Percentiles rank a stretch among this genome's conserved stretches.
phyloP scores from a whole-genome alignment of 2,329 filamentous ascomycete genomes.

The Hypomyces perniciosus region DNA sequence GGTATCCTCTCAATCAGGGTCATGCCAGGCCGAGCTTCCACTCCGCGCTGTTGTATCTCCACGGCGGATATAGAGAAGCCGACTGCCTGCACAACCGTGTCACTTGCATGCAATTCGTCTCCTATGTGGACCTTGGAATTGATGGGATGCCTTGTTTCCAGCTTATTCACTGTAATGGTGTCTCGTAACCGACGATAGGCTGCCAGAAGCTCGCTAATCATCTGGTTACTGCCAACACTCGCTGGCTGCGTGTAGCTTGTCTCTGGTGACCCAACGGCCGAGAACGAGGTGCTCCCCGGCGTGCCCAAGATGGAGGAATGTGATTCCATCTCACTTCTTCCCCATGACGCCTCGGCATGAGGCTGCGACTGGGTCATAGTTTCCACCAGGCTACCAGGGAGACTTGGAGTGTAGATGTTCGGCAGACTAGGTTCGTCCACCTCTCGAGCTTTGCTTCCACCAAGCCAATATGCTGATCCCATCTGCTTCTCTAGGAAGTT shows the following conservation, averaged over 20 bases:
- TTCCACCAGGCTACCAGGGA: slow-evolving; percentile 33
- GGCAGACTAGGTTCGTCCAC: slow-evolving; percentile 25
- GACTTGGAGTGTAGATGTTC: slow-evolving; percentile 29
- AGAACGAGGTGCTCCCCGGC: slow-evolving; percentile 38
- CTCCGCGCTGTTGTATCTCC: slow-evolving; percentile 86
- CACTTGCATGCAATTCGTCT: slow-evolving; percentile 47
- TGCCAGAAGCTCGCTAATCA: slow-evolving; percentile 49
- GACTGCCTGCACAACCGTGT: slow-evolving; percentile 59
- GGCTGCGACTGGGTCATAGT: slow-evolving; percentile 31
- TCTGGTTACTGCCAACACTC: slow-evolving; percentile 13
- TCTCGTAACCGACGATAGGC: slow-evolving; percentile 57
- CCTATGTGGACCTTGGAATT: slow-evolving; percentile 24
- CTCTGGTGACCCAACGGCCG: slow-evolving; percentile 26
- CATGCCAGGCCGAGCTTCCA: slow-evolving; percentile 65
- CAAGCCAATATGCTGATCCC: slow-evolving; percentile 35
- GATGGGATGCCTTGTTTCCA: slow-evolving; percentile 36
- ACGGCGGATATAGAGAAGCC: slow-evolving; percentile 82
- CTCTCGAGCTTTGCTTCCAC: slow-evolving; percentile 34
- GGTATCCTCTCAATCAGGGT: slow-evolving; percentile 80
- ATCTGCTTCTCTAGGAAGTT: slow-evolving; percentile 62
- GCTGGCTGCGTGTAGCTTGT: slow-evolving; percentile 15
- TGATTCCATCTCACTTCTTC: slow-evolving; percentile 27
- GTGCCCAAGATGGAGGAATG: slow-evolving; percentile 31
- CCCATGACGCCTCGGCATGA: slow-evolving; percentile 38
- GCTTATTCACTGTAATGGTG: slow-evolving; percentile 50